Base-by-base conservation (phyloP, 2,329 filamentous ascomycete genomes). In the Chaetomiaceae sp. region DNA sequence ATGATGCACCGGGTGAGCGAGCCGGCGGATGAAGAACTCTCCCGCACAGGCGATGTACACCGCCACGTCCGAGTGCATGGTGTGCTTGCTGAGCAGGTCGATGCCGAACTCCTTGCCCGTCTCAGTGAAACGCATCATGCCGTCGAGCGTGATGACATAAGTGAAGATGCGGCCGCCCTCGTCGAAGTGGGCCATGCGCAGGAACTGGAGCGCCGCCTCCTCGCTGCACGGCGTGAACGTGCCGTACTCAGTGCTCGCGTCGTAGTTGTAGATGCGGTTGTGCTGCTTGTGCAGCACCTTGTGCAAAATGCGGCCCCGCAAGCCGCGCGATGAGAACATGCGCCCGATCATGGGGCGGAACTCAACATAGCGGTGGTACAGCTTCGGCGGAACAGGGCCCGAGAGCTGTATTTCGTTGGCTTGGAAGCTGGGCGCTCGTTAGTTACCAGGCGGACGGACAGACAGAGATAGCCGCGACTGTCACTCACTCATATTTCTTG, bases 81-180 rank as follows among this genome's bases (percentile, higher is more conserved):
- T 95, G 65, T 97, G 91, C 64, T 97, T 97, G 65, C 84, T 89
- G 58, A 97, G 68, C 64, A 96, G 73, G 67, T 96, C 91, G 58
- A 97, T 88, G 42, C 90, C 88, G 49, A 96, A 96, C 59, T 96
- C 90, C 58, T 93, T 93, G 24, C 91, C 91, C 0, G 91, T 97
- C 65, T 96, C 91, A 1, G 91, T 96, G 67, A 96, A 96, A 37
- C 89, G 84, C 61, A 94, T 78, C 43, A 91, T 74, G 5, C 84
- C 86, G 60, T 97, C 91, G 6, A 96, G 75, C 0, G 88, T 95
- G 18, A 97, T 71, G 20, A 96, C 84, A 57, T 96, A 97, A 18
- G 91, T 97, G 61, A 93, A 96, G 47, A 94, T 80, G 11, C 89
- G 81, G 1, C 86, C 85, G 15, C 88, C 90, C 58, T 93, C 79